A percentile compares a stretch with the other conserved stretches of the same genome.
Conservation (phyloP, 2,329 filamentous ascomycete species). For the Fusarium sp. region DNA sequence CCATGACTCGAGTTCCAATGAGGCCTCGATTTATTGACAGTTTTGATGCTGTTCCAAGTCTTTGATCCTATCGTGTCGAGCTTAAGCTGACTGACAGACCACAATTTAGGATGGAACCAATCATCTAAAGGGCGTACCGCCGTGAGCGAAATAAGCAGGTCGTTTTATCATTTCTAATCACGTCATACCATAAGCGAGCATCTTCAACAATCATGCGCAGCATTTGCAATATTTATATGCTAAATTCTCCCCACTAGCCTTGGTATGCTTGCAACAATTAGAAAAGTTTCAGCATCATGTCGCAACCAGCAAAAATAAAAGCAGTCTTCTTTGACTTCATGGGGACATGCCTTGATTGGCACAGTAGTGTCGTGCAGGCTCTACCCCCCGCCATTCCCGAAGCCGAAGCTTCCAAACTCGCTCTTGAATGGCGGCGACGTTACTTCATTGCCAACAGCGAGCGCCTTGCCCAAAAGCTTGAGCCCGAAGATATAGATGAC, state of each 20-base stretch:
- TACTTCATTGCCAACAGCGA: constrained; percentile 59
- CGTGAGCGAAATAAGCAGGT: not conserved
- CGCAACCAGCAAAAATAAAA: constrained; percentile 45
- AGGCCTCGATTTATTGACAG: not conserved
- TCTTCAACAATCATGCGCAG: not conserved
- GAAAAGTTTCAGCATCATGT: not conserved
- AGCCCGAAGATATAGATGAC: constrained; percentile 60
- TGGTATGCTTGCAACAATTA: too few species aligned
- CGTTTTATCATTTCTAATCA: not conserved
- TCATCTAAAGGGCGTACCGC: not conserved
- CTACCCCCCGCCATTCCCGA: constrained; percentile 49
- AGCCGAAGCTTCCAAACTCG: constrained; percentile 51
- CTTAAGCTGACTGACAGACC: not conserved
- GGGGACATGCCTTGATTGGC: constrained; percentile 68
- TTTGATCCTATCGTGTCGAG: not conserved
- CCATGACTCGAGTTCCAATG: not conserved
- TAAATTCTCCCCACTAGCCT: too few species aligned
- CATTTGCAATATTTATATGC: not conserved
- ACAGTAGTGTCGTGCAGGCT: constrained; percentile 50
- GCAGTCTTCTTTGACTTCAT: constrained; percentile 67
- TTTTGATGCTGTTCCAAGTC: not conserved
- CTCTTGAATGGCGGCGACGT: constrained; percentile 59
- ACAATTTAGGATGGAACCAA: not conserved
- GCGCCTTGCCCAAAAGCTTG: constrained; percentile 46
- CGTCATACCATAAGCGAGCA: not conserved